Evolutionary conservation across 2,329 filamentous ascomycete genomes (phyloP).

Genomic region (Aureobasidium vineae): DNA sequence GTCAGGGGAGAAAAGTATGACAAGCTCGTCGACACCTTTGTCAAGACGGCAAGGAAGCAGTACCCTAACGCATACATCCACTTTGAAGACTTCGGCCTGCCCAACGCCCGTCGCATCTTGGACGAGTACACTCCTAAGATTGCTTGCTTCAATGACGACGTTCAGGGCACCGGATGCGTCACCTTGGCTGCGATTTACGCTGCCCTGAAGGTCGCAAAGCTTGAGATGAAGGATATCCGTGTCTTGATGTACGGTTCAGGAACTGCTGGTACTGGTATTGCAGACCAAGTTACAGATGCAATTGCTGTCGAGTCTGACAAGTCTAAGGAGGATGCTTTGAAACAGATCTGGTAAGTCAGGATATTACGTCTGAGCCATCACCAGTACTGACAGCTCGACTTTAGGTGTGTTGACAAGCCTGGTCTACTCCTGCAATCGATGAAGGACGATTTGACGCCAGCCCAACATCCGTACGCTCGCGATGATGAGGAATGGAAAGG

Average conservation of each 20-base stretch:
- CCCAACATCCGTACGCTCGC: constrained; percentile 67
- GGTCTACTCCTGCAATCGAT: constrained; percentile 68
- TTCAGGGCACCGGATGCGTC: constrained; percentile 85
- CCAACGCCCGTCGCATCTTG: constrained; percentile 72
- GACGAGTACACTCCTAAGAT: constrained; percentile 72
- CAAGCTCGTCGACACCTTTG: constrained; percentile 71
- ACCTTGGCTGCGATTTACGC: constrained; percentile 80
- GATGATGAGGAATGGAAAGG: constrained; percentile 62
- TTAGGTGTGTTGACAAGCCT: constrained; percentile 75
- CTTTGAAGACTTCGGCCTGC: constrained; percentile 80
- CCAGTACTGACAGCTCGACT: background rate
- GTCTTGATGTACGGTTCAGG: constrained; percentile 78
- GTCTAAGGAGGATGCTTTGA: constrained; percentile 68
- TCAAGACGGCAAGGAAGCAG: constrained; percentile 63
- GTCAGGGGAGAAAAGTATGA: constrained; percentile 72
- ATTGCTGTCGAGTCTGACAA: constrained; percentile 68
- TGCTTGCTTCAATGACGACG: constrained; percentile 87
- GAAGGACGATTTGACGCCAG: constrained; percentile 60
- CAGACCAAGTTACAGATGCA: constrained; percentile 77
- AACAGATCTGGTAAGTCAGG: constrained; percentile 68
- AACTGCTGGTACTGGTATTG: constrained; percentile 80
- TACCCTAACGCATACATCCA: constrained; percentile 83
- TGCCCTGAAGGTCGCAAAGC: constrained; percentile 65
- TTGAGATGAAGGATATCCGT: constrained; percentile 65
- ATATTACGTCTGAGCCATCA: background rate